Percentiles rank a stretch among this genome's conserved stretches.
phyloP scores from a whole-genome alignment of 148 eudicot genomes.

The Tetragonia tetragonoides region DNA sequence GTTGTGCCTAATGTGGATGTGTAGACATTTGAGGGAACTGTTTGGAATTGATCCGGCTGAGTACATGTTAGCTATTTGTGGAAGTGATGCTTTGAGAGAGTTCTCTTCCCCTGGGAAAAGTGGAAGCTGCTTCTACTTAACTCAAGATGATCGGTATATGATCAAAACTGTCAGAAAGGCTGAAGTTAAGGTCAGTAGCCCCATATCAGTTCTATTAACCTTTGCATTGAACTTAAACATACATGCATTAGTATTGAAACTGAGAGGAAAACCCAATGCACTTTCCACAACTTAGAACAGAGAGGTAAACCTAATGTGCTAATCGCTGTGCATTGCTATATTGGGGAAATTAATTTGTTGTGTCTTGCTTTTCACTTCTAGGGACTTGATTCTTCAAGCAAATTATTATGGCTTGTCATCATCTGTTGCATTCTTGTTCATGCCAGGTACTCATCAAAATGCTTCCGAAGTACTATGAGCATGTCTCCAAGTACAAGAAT shows the following conservation, averaged over 20 bases:
- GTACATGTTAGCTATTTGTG: constrained; percentile 88
- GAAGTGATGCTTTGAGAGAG: constrained; percentile 79
- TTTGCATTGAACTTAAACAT: not conserved
- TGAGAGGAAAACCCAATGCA: not conserved
- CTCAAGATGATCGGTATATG: constrained; percentile 81
- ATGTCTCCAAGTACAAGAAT: constrained; percentile 55
- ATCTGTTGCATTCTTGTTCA: not conserved
- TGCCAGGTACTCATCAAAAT: constrained; percentile 67
- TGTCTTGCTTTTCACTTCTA: not conserved
- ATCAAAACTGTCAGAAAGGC: constrained; percentile 78
- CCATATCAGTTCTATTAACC: not conserved
- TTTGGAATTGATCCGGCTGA: constrained; percentile 80
- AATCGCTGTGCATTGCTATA: not conserved
- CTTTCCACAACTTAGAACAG: not conserved
- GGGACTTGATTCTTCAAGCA: not conserved
- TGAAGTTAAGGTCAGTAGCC: constrained; percentile 73
- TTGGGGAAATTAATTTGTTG: not conserved
- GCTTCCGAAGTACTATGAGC: constrained; percentile 74
- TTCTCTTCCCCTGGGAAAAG: constrained; percentile 91
- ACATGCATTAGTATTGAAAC: not conserved
- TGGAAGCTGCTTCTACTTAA: constrained; percentile 81
- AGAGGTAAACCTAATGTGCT: not conserved
- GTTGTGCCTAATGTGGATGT: constrained; percentile 8
- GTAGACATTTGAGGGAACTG: constrained; percentile 65
- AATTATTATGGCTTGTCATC: constrained; percentile 1